Evolutionary conservation across 352 stramenopile species (phyloP).

Genomic region (Phytopythium chamaehyphon): DNA sequence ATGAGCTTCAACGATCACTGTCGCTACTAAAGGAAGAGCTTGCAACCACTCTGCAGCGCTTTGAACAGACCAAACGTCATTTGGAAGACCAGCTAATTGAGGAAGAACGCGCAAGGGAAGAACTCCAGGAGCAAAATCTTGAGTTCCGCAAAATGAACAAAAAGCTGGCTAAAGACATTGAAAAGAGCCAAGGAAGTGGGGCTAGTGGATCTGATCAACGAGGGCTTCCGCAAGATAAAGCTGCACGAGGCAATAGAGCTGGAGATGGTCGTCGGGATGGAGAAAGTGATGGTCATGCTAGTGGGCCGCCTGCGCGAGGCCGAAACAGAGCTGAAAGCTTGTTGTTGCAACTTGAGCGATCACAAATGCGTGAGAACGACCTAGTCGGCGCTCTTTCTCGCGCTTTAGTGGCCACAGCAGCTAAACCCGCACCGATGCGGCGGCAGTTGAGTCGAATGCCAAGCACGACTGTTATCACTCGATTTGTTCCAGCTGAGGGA

Average conservation of each 20-base stretch:
- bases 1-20: constrained; percentile 55
- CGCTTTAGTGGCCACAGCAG: constrained; percentile 3
- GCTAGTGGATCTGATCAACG: not conserved
- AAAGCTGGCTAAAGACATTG: constrained; percentile 53
- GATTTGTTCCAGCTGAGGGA: constrained; percentile 18
- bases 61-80: constrained; percentile 69
- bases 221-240: not conserved
- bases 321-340: constrained; percentile 44
- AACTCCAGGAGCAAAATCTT: constrained; percentile 71
- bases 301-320: constrained; percentile 31
- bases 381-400: constrained; percentile 30
- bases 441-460: constrained; percentile 59
- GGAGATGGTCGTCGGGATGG: not conserved
- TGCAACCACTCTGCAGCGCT: constrained; percentile 42
- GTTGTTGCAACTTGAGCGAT: constrained; percentile 43
- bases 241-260: not conserved
- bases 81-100: constrained; percentile 76
- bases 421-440: constrained; percentile 23
- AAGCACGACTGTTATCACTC: constrained; percentile 60
- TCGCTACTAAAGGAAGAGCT: constrained; percentile 63
- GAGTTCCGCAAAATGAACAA: constrained; percentile 76
- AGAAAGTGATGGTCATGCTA: not conserved
- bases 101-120: constrained; percentile 62
- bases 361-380: constrained; percentile 73
- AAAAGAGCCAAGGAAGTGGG: constrained; percentile 35